Conservation (phyloP, 2,329 filamentous ascomycete genomes). For the Coniochaeta ligniaria region DNA sequence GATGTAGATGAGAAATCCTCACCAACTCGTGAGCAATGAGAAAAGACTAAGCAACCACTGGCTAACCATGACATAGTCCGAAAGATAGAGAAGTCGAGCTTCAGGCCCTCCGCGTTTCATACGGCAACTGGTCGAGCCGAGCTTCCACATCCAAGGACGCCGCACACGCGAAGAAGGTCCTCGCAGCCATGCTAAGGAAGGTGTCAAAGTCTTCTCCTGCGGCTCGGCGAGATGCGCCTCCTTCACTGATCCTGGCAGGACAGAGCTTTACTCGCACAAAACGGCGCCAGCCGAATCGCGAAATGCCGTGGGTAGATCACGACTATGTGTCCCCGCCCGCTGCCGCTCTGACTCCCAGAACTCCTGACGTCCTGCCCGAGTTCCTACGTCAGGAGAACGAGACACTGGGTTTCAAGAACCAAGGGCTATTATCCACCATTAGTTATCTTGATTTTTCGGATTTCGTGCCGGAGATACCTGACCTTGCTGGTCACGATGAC, state of each 20-base stretch:
- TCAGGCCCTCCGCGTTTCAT: neutral
- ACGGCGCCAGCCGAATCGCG: neutral
- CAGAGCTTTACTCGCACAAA: neutral
- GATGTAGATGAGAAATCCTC: neutral
- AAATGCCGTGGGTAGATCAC: neutral
- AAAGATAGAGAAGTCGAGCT: neutral
- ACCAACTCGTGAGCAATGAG: neutral
- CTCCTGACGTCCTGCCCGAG: neutral
- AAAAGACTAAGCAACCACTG: neutral
- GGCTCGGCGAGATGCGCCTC: neutral
- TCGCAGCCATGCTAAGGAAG: conserved; percentile 1
- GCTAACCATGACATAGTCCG: neutral
- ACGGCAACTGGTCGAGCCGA: neutral
- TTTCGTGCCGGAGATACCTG: neutral
- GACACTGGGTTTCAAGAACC: neutral
- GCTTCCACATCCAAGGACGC: neutral
- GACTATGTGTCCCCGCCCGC: neutral
- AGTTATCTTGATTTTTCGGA: neutral
- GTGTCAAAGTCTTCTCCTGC: neutral
- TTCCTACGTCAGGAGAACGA: neutral
- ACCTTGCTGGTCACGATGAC: conserved; percentile 10
- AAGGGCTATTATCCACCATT: neutral
- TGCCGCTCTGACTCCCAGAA: neutral
- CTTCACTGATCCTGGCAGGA: neutral
- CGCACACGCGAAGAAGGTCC: neutral